Evolutionary conservation across 2,329 filamentous ascomycete genomes (phyloP), one percentile per base, ranked within the genome.

Genomic region (Aspergillus thermomutatus): DNA sequence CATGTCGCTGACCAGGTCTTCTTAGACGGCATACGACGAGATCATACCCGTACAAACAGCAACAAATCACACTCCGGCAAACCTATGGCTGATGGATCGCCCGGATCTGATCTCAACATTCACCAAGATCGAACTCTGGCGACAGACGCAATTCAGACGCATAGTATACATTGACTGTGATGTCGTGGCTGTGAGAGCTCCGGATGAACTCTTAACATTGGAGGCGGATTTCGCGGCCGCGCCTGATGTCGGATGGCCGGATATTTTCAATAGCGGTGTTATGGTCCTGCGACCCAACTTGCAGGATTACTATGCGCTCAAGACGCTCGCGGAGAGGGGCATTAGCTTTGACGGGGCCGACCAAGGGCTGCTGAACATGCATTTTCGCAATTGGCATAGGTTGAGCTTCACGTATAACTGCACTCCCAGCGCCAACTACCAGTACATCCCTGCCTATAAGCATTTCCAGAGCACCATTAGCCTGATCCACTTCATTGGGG

Each of bases 301-400:
- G 83, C 89, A 88, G 56, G 92, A 96, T 64, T 97, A 92, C 75
- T 88, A 91, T 76, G 89, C 91, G 45, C 82, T 99, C 70, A 81
- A 87, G 61, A 90, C 90, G 61, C 86, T 97, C 81, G 92, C 94
- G 26, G 84, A 92, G 65, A 82, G 87, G 54, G 92, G 92, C 26
- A 90, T 93, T 71, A 97, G 92, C 62, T 99, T 99, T 70, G 94
- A 99, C 72, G 94, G 94, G 50, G 94, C 94, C 40, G 94, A 99
- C 72, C 94, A 99, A 76, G 94, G 94, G 54, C 80, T 99, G 52
- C 78, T 99, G 65, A 99, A 99, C 74, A 92, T 95, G 82, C 89
- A 97, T 76, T 99, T 94, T 77, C 88, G 76, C 80, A 84, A 83
- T 59, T 96, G 88, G 84, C 87, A 97, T 75, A 87, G 92, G 63